Evolutionary conservation across 371 early-diverging fungal species (phyloP).

Genomic region (Umbelopsis sp.): DNA sequence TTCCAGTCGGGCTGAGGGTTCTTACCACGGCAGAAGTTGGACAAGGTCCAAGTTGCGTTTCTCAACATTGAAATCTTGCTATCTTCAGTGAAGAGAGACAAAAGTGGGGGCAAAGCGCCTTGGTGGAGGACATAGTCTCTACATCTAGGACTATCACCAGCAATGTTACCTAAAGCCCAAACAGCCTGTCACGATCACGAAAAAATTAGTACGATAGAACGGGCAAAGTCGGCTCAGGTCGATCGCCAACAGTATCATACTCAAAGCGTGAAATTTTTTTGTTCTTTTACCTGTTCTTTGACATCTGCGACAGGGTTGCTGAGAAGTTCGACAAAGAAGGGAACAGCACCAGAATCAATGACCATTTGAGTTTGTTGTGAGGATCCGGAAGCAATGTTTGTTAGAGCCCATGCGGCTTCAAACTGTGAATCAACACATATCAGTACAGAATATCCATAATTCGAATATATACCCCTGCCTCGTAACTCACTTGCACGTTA

Average conservation of each 20-base stretch:
- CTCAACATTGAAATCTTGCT: slow-evolving; percentile 94
- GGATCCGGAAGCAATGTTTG: slow-evolving; percentile 99
- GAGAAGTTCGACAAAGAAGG: slow-evolving; percentile 90
- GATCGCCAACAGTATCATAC: not conserved
- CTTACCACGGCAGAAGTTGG: slow-evolving; percentile 99
- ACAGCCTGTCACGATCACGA: slow-evolving; percentile 69
- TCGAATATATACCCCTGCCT: not conserved
- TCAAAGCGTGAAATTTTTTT: not conserved
- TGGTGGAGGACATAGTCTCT: slow-evolving; percentile 92
- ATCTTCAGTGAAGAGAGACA: slow-evolving; percentile 79
- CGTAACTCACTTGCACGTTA: slow-evolving; percentile 77
- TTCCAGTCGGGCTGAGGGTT: slow-evolving; percentile 95
- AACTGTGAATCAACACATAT: slow-evolving; percentile 61
- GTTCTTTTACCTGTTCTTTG: slow-evolving; percentile 86
- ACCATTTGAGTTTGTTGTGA: slow-evolving; percentile 95
- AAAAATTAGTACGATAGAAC: not conserved
- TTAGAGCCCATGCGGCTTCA: slow-evolving; percentile 99
- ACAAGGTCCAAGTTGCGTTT: slow-evolving; percentile 98
- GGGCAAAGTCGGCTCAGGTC: too few species aligned
- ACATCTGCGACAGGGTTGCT: slow-evolving; percentile 86
- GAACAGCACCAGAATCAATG: slow-evolving; percentile 92
- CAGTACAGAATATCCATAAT: not conserved
- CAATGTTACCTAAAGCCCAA: slow-evolving; percentile 99
- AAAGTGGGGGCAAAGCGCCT: slow-evolving; percentile 86
- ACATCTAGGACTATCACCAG: slow-evolving; percentile 96